A percentile compares a stretch with the other conserved stretches of the same genome.
Conservation (phyloP, 352 stramenopile genomes). For the Globisporangium uncinulatum region DNA sequence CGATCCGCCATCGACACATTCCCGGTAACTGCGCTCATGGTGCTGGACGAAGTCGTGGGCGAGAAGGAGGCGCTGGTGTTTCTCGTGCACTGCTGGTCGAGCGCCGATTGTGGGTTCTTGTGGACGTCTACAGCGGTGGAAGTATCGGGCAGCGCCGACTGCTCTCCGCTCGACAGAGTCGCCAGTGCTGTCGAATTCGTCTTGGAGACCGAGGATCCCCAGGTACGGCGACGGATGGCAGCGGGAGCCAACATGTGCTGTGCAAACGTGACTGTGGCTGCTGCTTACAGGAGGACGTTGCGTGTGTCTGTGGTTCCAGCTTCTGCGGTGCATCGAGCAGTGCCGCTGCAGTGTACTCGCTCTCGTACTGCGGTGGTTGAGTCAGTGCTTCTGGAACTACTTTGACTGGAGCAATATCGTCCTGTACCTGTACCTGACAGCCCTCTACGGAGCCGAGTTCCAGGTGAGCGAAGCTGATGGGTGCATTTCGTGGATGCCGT, state of each 20-base stretch:
- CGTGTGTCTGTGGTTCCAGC: conserved; percentile 12
- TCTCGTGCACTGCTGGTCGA: conserved; percentile 23
- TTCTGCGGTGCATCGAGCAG: conserved; percentile 33
- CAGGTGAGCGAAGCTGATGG: conserved; percentile 24
- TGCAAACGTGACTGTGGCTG: no score
- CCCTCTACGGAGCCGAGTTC: conserved; percentile 55
- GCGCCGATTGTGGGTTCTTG: conserved; percentile 20
- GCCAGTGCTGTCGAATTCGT: conserved; percentile 40
- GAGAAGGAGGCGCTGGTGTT: conserved; percentile 32
- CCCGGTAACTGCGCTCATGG: conserved; percentile 47
- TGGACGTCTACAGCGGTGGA: conserved; percentile 23
- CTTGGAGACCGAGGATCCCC: conserved; percentile 37
- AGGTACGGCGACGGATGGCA: conserved; percentile 20
- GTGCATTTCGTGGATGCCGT: not conserved
- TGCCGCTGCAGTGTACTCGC: conserved; percentile 42
- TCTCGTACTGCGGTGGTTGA: conserved; percentile 43
- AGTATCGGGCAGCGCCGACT: not conserved
- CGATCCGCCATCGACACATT: conserved; percentile 39
- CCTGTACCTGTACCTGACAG: conserved; percentile 39
- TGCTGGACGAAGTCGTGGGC: conserved; percentile 27
- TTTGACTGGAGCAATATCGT: conserved; percentile 61
- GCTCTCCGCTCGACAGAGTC: conserved; percentile 15
- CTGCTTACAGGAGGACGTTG: not conserved
- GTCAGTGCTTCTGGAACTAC: conserved; percentile 67
- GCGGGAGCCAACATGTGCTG: no score